Conservation (phyloP, 345 rosid genomes). For the Aquilaria malaccensis region DNA sequence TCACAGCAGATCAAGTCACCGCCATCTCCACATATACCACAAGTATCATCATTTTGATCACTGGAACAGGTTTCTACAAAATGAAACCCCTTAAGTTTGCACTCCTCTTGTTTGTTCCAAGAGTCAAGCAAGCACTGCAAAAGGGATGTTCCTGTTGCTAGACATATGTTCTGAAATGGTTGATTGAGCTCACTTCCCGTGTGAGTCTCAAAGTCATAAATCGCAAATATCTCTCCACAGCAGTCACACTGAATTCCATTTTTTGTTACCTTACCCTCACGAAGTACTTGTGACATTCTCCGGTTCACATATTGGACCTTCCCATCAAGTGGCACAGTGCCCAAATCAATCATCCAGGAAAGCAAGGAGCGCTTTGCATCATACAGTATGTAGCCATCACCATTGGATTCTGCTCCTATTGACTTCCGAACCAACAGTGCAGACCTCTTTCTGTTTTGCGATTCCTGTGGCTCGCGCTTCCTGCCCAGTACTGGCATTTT, state of each 20-base stretch:
- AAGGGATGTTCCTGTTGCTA: constrained; percentile 61
- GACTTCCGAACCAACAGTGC: constrained; percentile 63
- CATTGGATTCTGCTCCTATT: constrained; percentile 34
- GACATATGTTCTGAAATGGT: constrained; percentile 51
- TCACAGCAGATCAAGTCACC: constrained; percentile 91
- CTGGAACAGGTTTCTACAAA: constrained; percentile 53
- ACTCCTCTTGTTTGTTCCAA: constrained; percentile 64
- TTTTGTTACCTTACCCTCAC: constrained; percentile 43
- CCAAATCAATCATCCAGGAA: constrained; percentile 81
- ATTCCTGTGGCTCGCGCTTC: constrained; percentile 40
- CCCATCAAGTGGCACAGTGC: constrained; percentile 43
- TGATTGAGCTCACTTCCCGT: constrained; percentile 40
- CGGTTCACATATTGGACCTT: constrained; percentile 50
- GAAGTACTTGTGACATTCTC: constrained; percentile 28
- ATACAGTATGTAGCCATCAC: constrained; percentile 50
- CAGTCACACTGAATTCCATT: constrained; percentile 80
- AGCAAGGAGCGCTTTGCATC: constrained; percentile 75
- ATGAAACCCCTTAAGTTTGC: constrained; percentile 48
- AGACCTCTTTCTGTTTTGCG: constrained; percentile 49
- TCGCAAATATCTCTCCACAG: constrained; percentile 45
- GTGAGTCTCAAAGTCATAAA: constrained; percentile 60
- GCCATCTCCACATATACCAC: constrained; percentile 97
- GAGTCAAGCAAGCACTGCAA: constrained; percentile 63
- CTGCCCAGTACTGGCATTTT: constrained; percentile 19
- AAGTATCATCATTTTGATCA: constrained; percentile 94